A percentile compares a stretch with the other conserved stretches of the same genome.
phyloP scores from a whole-genome alignment of 140 eudicot genomes.

The Senecio squalidus region DNA sequence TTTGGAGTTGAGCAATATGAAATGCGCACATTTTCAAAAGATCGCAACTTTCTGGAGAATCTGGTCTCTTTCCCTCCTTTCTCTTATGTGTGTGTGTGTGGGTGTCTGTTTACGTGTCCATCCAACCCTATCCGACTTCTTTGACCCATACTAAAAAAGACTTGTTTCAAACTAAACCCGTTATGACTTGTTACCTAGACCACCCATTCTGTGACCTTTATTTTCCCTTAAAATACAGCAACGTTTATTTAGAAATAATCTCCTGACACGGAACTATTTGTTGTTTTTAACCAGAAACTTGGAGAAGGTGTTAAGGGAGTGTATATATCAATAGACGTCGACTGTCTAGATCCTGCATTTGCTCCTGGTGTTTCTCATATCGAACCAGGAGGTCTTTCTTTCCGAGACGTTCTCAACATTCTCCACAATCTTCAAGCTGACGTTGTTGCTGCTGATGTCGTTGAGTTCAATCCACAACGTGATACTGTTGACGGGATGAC shows the following conservation, averaged over 20 bases:
- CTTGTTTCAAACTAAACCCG: too few species aligned
- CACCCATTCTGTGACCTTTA: too few species aligned
- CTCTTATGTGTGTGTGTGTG: slow-evolving; percentile 5
- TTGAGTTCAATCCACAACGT: slow-evolving; percentile 93
- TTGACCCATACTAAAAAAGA: too few species aligned
- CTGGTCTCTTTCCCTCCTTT: slow-evolving; percentile 50
- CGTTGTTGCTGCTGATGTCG: slow-evolving; percentile 94
- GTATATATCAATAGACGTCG: slow-evolving; percentile 79
- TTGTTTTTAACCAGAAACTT: slow-evolving; percentile 53
- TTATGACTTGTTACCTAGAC: too few species aligned
- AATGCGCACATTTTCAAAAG: slow-evolving; percentile 92
- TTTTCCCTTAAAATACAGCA: too few species aligned
- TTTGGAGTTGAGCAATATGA: slow-evolving; percentile 97
- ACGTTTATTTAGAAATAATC: too few species aligned
- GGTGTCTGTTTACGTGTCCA: too few species aligned
- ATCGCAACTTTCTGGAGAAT: slow-evolving; percentile 68
- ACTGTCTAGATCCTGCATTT: slow-evolving; percentile 96
- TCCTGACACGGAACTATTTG: not conserved
- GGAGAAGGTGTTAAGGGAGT: slow-evolving; percentile 98
- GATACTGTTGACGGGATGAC: slow-evolving; percentile 99
- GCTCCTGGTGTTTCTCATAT: slow-evolving; percentile 98
- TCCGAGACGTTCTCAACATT: slow-evolving; percentile 85
- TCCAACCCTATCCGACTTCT: too few species aligned
- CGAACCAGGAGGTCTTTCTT: slow-evolving; percentile 95
- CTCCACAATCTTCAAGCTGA: slow-evolving; percentile 91